Evolutionary conservation across 2,329 filamentous ascomycete genomes (phyloP).

Genomic region (Penicillium janthinellum): DNA sequence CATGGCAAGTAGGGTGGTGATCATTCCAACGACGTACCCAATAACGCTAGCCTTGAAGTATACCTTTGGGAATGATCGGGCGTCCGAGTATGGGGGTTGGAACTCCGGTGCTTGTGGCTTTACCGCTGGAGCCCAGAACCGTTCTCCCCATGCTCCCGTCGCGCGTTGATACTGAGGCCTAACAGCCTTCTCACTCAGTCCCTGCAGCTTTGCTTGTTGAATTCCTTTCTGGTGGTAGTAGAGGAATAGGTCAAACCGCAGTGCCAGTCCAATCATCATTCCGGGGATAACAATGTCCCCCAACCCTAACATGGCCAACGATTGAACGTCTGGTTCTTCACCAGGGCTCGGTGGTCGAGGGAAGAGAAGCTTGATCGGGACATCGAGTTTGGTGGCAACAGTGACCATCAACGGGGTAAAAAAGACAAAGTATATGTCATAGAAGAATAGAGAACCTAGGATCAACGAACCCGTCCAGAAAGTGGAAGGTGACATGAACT

Average conservation of each 20-base stretch:
- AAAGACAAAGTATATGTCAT: constrained; percentile 77
- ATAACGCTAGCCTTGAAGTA: constrained; percentile 79
- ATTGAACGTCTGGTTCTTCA: constrained; percentile 44
- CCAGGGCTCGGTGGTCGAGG: constrained; percentile 60
- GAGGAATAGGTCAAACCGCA: constrained; percentile 88
- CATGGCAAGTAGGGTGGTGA: constrained; percentile 75
- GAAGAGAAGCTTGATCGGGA: constrained; percentile 90
- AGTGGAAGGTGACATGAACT: constrained; percentile 84
- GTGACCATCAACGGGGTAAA: constrained; percentile 58
- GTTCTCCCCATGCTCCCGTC: constrained; percentile 77
- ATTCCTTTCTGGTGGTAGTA: constrained; percentile 71
- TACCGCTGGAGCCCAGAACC: constrained; percentile 67
- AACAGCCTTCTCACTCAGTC: constrained; percentile 18
- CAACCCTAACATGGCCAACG: constrained; percentile 77
- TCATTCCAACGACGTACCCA: constrained; percentile 78
- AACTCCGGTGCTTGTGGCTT: constrained; percentile 30
- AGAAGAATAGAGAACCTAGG: constrained; percentile 80
- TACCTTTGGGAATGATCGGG: constrained; percentile 69
- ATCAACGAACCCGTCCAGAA: constrained; percentile 80
- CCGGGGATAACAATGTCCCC: constrained; percentile 95
- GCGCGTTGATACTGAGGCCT: constrained; percentile 54
- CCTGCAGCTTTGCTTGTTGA: constrained; percentile 36
- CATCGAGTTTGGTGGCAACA: constrained; percentile 83
- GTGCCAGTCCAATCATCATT: constrained; percentile 81
- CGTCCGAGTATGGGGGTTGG: constrained; percentile 41